Percentiles rank a stretch among this genome's conserved stretches.
Conservation (phyloP, 106 monocot genomes). For the Posidonia australis region DNA sequence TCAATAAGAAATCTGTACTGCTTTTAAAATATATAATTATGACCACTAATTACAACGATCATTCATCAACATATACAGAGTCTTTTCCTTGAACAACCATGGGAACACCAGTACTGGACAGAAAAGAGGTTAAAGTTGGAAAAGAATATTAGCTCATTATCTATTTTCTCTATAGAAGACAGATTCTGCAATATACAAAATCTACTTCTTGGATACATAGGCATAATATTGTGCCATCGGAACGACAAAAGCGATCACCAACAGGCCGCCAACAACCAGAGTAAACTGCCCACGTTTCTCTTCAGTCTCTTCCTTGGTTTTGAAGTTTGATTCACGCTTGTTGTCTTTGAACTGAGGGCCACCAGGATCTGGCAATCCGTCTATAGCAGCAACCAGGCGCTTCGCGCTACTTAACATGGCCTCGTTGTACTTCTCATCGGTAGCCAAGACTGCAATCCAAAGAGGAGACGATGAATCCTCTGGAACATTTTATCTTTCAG, state of each 20-base stretch:
- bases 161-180: neutral
- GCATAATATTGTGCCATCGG: conserved; percentile 99
- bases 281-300: conserved; percentile 92
- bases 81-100: neutral
- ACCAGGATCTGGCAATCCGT: conserved; percentile 81
- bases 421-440: conserved; percentile 96
- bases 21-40: no score
- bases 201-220: conserved; percentile 76
- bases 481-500: neutral
- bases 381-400: conserved; percentile 74
- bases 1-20: no score
- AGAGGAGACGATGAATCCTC: no score
- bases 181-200: conserved; percentile 3
- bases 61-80: no score
- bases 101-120: neutral
- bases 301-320: conserved; percentile 71
- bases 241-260: conserved; percentile 91
- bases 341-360: conserved; percentile 74
- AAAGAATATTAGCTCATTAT: neutral
- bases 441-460: conserved; percentile 64
- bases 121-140: neutral
- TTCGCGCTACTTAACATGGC: conserved; percentile 62
- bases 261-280: conserved; percentile 83
- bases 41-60: no score
- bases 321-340: conserved; percentile 92